Percentiles rank a stretch among this genome's conserved stretches.
Evolutionary conservation across 2,329 filamentous ascomycete genomes (phyloP).

Genomic region (Botrytis tulipae): DNA sequence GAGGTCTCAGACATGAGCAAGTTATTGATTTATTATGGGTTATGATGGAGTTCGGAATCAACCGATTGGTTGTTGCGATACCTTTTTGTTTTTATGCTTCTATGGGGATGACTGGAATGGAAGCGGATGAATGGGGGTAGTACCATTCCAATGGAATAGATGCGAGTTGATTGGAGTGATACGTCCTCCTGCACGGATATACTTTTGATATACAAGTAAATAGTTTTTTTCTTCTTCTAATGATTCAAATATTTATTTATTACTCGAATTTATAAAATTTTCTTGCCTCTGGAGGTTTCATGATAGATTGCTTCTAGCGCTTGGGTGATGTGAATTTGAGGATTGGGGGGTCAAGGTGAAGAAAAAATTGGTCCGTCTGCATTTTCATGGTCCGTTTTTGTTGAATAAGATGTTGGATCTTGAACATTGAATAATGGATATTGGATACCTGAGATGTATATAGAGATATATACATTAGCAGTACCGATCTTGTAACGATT

Average conservation of each 20-base stretch:
- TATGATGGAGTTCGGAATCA: constrained; percentile 6
- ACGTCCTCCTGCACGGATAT: background rate
- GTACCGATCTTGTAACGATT: too few relatives aligned
- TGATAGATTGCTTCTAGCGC: background rate
- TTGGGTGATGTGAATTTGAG: background rate
- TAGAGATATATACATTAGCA: too few relatives aligned
- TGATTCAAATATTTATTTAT: background rate
- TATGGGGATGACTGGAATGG: background rate
- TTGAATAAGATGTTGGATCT: too few relatives aligned
- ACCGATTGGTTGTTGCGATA: constrained; percentile 3
- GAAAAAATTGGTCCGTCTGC: too few relatives aligned
- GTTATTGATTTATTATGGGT: background rate
- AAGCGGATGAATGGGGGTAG: background rate
- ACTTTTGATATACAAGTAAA: background rate
- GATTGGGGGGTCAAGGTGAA: background rate
- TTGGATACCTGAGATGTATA: too few relatives aligned
- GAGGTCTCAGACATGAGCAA: background rate
- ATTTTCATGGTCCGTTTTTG: background rate
- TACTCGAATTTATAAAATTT: background rate
- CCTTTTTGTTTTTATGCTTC: constrained; percentile 9
- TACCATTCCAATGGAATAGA: background rate
- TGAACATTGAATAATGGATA: too few relatives aligned
- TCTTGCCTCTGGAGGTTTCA: background rate
- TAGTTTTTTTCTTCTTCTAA: background rate
- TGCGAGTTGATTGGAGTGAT: background rate